Conservation (phyloP, 495 filamentous ascomycete species). For the Entonaema liquescens region DNA sequence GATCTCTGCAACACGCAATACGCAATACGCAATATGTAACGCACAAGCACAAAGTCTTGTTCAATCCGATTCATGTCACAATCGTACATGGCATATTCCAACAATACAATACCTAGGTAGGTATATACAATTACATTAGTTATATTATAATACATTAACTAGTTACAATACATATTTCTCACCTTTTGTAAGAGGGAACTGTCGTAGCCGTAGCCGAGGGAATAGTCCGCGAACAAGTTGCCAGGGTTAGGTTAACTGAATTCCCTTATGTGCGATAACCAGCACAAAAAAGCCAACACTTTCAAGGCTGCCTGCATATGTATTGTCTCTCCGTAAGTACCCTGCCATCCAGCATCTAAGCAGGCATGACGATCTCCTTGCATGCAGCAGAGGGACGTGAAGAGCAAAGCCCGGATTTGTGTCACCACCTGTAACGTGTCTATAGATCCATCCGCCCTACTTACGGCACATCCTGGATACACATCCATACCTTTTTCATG, state of each 20-base stretch:
- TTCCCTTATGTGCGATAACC: not conserved
- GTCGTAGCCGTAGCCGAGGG: constrained; percentile 8
- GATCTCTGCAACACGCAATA: not conserved
- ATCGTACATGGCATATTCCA: not conserved
- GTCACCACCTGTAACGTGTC: constrained; percentile 34
- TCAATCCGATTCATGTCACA: not conserved
- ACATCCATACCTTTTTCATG: not conserved
- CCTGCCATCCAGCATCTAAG: not conserved
- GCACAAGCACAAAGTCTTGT: not conserved
- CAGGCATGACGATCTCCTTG: constrained; percentile 12
- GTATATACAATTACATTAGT: too few species aligned
- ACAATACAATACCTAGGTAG: too few species aligned
- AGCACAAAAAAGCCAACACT: not conserved
- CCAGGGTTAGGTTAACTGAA: not conserved
- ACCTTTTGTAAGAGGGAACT: not conserved
- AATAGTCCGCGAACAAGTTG: constrained; percentile 25
- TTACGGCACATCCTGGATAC: not conserved
- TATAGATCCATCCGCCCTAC: constrained; percentile 6
- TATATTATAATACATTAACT: too few species aligned
- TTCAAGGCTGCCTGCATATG: constrained; percentile 8
- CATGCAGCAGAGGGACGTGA: constrained; percentile 18
- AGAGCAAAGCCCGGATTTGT: constrained; percentile 25
- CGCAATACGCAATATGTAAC: too few species aligned
- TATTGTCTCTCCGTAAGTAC: constrained; percentile 6
- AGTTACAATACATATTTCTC: not conserved